phyloP scores from a whole-genome alignment of 176 grass and related monocot species.

The Triticum timopheevii region DNA sequence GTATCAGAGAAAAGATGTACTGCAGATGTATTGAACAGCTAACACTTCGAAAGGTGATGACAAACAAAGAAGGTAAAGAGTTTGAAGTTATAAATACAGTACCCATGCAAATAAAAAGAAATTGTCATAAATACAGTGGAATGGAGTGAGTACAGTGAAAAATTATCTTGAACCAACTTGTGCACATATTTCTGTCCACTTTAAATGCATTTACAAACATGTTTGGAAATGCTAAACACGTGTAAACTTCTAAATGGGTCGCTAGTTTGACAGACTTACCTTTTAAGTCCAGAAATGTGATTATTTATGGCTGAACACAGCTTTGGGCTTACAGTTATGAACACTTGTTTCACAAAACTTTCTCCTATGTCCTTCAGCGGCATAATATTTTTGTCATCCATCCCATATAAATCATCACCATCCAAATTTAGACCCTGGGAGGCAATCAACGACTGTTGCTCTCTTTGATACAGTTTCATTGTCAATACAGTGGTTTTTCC shows the following conservation, averaged over 20 bases:
- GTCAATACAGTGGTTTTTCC: constrained; percentile 89
- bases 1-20: not conserved
- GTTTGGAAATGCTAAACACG: not conserved
- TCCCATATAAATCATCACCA: constrained; percentile 4
- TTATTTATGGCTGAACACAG: constrained; percentile 76
- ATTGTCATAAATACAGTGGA: not conserved
- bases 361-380: not conserved
- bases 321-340: constrained; percentile 88
- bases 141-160: not conserved
- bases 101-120: not conserved
- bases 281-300: constrained; percentile 59
- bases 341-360: constrained; percentile 65
- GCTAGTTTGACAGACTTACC: constrained; percentile 26
- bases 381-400: not conserved
- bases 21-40: not conserved
- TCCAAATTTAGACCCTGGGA: constrained; percentile 39
- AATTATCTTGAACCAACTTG: not conserved
- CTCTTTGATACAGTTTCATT: constrained; percentile 69
- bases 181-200: not conserved
- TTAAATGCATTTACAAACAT: not conserved
- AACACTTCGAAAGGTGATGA: not conserved
- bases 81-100: not conserved
- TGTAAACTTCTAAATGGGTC: not conserved
- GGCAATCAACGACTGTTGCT: constrained; percentile 65
- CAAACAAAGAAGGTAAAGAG: not conserved